Conservation (phyloP, 192 early-diverging fungal species). For the Rhizophagus sp. region DNA sequence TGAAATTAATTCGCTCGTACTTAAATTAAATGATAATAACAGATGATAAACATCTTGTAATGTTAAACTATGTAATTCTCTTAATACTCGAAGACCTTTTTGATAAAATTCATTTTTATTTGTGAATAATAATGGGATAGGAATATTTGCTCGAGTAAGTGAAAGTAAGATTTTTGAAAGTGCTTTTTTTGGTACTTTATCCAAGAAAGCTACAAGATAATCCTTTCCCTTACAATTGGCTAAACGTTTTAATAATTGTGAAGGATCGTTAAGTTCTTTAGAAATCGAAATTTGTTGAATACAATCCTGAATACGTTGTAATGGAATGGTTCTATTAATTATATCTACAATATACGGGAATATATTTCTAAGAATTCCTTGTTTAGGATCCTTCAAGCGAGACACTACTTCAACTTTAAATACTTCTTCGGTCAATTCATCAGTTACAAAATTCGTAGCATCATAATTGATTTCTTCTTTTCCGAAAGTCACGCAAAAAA, state of each 20-base stretch:
- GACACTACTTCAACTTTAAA: background rate
- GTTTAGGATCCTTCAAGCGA: background rate
- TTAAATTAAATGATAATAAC: conserved; percentile 1
- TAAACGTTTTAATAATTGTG: background rate
- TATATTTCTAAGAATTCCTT: conserved; percentile 15
- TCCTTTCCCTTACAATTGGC: background rate
- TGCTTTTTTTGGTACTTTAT: background rate
- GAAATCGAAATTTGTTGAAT: background rate
- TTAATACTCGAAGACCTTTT: conserved; percentile 3
- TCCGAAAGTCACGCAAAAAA: background rate
- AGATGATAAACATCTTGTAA: background rate
- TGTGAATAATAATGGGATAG: conserved; percentile 6
- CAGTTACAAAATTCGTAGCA: background rate
- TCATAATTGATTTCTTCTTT: background rate
- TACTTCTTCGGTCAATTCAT: background rate
- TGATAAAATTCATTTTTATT: background rate
- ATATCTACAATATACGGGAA: conserved; percentile 4
- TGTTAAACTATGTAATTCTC: background rate
- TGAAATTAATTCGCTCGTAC: background rate
- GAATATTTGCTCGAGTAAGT: conserved; percentile 7
- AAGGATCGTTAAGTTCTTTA: background rate
- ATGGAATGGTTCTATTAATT: background rate
- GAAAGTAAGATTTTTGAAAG: background rate
- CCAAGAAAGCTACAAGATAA: conserved; percentile 3
- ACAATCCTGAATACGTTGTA: background rate